Conservation (phyloP, 768 basidiomycete species). For the Crassisporium funariophilum region DNA sequence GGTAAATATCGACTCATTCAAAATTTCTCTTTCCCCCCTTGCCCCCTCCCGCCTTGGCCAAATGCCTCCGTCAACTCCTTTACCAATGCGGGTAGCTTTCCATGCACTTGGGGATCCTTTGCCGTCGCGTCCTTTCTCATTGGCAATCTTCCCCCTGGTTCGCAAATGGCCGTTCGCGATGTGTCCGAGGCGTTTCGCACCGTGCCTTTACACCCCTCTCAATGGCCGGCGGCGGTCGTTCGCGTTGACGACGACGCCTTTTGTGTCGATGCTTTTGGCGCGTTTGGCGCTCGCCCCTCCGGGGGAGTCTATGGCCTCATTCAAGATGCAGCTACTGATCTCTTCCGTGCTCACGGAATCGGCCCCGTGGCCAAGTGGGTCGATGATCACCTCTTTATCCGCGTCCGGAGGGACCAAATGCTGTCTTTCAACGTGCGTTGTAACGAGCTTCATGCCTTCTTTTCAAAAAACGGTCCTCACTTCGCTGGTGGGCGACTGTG, state of each 20-base stretch:
- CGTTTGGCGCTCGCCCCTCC: slow-evolving; percentile 22
- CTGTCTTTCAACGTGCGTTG: slow-evolving; percentile 26
- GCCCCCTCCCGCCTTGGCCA: background rate
- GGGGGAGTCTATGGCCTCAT: slow-evolving; percentile 29
- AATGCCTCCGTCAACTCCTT: slow-evolving; percentile 28
- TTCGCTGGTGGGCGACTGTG: slow-evolving; percentile 17
- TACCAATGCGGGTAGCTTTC: slow-evolving; percentile 34
- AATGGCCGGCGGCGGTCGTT: slow-evolving; percentile 40
- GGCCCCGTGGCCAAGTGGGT: slow-evolving; percentile 35
- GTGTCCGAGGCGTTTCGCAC: slow-evolving; percentile 41
- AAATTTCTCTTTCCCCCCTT: slow-evolving; percentile 34
- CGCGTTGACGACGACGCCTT: slow-evolving; percentile 19
- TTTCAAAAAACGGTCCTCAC: background rate
- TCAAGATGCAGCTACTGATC: slow-evolving; percentile 20
- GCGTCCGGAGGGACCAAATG: slow-evolving; percentile 21
- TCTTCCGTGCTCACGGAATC: slow-evolving; percentile 25
- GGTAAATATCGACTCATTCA: slow-evolving; percentile 34
- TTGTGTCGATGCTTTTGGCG: slow-evolving; percentile 23
- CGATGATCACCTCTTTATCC: slow-evolving; percentile 33
- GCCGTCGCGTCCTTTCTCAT: slow-evolving; percentile 28
- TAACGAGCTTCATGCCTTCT: background rate
- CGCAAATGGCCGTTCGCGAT: slow-evolving; percentile 37
- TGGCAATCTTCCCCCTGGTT: slow-evolving; percentile 34
- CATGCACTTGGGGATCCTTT: slow-evolving; percentile 48
- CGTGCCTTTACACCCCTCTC: slow-evolving; percentile 29